A percentile compares a stretch with the other conserved stretches of the same genome.
Conservation (phyloP, 139 green algal species). For the Pleodorina starrii region DNA sequence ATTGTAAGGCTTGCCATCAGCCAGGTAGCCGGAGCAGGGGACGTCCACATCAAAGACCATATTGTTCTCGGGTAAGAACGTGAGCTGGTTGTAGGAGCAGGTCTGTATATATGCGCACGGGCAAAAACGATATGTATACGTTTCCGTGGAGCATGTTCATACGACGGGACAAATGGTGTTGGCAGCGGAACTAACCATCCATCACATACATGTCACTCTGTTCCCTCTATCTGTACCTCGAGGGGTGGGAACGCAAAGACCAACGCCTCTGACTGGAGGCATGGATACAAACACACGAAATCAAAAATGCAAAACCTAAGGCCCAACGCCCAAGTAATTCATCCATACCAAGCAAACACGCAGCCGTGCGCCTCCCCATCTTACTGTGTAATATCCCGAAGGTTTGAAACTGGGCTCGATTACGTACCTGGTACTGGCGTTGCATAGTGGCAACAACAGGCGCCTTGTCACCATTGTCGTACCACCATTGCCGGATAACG, state of each 20-base stretch:
- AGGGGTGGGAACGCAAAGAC: neutral
- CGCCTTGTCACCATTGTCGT: conserved; percentile 1
- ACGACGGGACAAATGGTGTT: neutral
- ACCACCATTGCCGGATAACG: neutral
- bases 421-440: neutral
- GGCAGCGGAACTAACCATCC: neutral
- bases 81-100: neutral
- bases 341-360: too few species aligned
- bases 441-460: neutral
- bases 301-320: too few species aligned
- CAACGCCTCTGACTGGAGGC: neutral
- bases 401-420: too few species aligned
- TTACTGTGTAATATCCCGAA: too few species aligned
- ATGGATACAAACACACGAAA: too few species aligned
- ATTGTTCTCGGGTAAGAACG: neutral
- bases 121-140: too few species aligned
- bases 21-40: neutral
- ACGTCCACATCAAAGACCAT: neutral
- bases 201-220: neutral
- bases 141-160: neutral
- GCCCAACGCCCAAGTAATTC: too few species aligned
- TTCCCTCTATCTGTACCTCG: neutral
- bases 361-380: too few species aligned
- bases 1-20: neutral
- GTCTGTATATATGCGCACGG: neutral